A percentile compares a stretch with the other conserved stretches of the same genome.
Evolutionary conservation across 306 rosid species (phyloP).

Genomic region (Acacia crassicarpa): DNA sequence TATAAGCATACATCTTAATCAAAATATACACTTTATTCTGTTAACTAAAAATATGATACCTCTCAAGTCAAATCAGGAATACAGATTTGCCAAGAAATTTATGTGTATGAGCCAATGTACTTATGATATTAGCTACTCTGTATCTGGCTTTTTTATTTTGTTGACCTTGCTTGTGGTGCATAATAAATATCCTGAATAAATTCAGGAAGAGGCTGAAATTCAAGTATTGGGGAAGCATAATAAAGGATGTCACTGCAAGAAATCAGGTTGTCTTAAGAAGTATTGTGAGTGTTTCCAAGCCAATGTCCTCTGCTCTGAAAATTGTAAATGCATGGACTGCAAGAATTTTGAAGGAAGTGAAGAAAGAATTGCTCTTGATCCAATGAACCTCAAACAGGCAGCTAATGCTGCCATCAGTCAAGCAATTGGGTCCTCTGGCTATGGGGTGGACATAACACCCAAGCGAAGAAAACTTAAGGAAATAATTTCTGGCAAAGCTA

Average conservation of each 20-base stretch:
- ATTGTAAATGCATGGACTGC: constrained; percentile 79
- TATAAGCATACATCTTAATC: too few species aligned
- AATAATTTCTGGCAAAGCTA: constrained; percentile 36
- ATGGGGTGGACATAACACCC: constrained; percentile 44
- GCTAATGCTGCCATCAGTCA: constrained; percentile 63
- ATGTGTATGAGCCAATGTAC: constrained; percentile 2
- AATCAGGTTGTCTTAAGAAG: constrained; percentile 89
- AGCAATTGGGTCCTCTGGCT: constrained; percentile 58
- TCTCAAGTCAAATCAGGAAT: neutral
- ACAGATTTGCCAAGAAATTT: neutral
- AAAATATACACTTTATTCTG: too few species aligned
- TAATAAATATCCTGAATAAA: constrained; percentile 32
- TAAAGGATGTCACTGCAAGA: constrained; percentile 87
- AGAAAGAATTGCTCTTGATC: constrained; percentile 48
- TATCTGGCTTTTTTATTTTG: constrained; percentile 20
- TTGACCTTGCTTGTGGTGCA: constrained; percentile 27
- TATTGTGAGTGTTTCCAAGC: constrained; percentile 90
- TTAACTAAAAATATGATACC: neutral
- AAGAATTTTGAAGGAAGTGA: constrained; percentile 76
- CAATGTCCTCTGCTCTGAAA: constrained; percentile 74
- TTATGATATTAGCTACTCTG: constrained; percentile 11
- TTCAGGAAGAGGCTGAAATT: constrained; percentile 62
- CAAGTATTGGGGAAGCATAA: constrained; percentile 77
- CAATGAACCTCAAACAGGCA: constrained; percentile 50
- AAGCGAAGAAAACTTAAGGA: constrained; percentile 55